Percentiles rank a stretch among this genome's conserved stretches.
Conservation (phyloP, 495 filamentous ascomycete genomes). For the Polyplosphaeria fusca region DNA sequence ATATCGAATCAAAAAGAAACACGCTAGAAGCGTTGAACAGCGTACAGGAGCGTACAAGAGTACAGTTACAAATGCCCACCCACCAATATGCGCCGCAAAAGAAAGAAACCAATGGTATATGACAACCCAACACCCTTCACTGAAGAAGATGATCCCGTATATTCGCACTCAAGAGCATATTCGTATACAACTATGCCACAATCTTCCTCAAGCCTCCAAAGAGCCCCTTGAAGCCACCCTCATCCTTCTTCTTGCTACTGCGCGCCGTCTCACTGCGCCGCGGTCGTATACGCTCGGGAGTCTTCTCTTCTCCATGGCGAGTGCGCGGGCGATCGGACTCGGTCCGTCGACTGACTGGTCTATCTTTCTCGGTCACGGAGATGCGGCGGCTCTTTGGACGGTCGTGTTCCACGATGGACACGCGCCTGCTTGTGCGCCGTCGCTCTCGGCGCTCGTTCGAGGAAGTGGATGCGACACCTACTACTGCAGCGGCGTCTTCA, state of each 20-base stretch:
- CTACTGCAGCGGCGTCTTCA: conserved; percentile 18
- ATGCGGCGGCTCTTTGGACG: conserved; percentile 15
- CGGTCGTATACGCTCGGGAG: neutral
- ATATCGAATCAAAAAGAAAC: neutral
- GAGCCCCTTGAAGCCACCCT: conserved; percentile 22
- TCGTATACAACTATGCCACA: conserved; percentile 6
- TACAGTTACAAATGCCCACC: conserved; percentile 17
- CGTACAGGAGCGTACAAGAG: conserved; percentile 1
- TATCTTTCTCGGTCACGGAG: conserved; percentile 18
- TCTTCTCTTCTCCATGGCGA: conserved; percentile 9
- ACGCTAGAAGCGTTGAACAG: neutral
- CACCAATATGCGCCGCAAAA: conserved; percentile 1
- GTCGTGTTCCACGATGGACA: conserved; percentile 16
- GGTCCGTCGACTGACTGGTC: conserved; percentile 17
- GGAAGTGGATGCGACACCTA: conserved; percentile 19
- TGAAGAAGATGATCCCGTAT: conserved; percentile 9
- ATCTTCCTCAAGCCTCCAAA: conserved; percentile 31
- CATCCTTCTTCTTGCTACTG: conserved; percentile 28
- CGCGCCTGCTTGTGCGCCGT: conserved; percentile 1
- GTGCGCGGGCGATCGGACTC: conserved; percentile 17
- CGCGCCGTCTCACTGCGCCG: conserved; percentile 12
- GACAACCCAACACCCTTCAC: conserved; percentile 21
- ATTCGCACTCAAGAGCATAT: neutral
- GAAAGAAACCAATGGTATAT: conserved; percentile 9
- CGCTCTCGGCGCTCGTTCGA: conserved; percentile 21